Conservation (phyloP, 2,329 filamentous ascomycete species). For the Acephala macrosclerotiorum region DNA sequence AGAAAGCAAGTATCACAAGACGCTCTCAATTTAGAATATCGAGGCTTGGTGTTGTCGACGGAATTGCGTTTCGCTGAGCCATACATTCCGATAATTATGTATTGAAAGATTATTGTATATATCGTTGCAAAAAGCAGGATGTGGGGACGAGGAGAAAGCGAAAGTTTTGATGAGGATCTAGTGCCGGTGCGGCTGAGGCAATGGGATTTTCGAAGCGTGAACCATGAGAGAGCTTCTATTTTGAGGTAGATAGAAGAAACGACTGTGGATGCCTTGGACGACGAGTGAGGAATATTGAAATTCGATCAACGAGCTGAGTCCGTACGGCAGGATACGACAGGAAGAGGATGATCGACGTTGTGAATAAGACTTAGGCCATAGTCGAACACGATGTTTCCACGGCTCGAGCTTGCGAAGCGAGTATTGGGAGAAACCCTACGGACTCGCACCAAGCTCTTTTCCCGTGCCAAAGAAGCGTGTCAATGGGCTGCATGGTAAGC, state of each 20-base stretch:
- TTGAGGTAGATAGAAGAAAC: not conserved
- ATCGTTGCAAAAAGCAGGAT: constrained; percentile 3
- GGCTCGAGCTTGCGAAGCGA: not conserved
- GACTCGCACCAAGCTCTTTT: not conserved
- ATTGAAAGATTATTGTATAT: constrained; percentile 5
- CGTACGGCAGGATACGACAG: constrained; percentile 3
- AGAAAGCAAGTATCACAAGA: constrained; percentile 63
- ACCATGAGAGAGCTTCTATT: not conserved
- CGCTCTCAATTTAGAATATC: constrained; percentile 53
- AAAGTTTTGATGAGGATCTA: not conserved
- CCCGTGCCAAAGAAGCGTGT: not conserved
- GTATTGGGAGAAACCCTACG: constrained; percentile 2
- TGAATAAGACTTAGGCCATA: not conserved
- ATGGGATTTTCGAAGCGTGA: not conserved
- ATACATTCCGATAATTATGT: constrained; percentile 17
- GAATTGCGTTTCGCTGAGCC: constrained; percentile 6
- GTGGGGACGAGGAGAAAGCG: not conserved
- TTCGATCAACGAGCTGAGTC: not conserved
- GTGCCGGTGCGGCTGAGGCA: constrained; percentile 1
- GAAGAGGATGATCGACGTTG: constrained; percentile 1
- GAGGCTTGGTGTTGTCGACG: constrained; percentile 34
- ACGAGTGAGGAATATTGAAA: not conserved
- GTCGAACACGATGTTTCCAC: not conserved
- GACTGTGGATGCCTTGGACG: not conserved
- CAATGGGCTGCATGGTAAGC: constrained; percentile 5